Evolutionary conservation across 371 early-diverging fungal genomes (phyloP).

Genomic region (Capillidium heterosporum): DNA sequence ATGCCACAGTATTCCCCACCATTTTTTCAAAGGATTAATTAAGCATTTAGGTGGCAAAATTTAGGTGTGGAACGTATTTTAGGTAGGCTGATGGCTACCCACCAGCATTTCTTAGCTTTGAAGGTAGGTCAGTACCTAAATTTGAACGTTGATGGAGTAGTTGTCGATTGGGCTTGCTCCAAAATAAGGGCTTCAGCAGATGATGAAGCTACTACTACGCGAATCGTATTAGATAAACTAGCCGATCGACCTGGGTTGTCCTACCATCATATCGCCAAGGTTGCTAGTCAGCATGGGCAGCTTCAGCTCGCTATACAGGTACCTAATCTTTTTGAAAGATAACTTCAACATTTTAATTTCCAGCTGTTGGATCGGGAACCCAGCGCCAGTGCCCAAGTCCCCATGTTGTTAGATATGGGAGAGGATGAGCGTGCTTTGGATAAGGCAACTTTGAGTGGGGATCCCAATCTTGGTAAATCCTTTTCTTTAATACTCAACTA

Average conservation of each 20-base stretch:
- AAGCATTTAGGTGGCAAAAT: slow-evolving; percentile 36
- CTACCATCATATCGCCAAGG: slow-evolving; percentile 82
- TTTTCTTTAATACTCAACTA: neutral
- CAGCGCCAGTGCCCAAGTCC: slow-evolving; percentile 85
- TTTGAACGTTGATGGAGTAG: slow-evolving; percentile 55
- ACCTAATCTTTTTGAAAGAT: slow-evolving; percentile 3
- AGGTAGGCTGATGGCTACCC: slow-evolving; percentile 60
- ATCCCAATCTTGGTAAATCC: slow-evolving; percentile 67
- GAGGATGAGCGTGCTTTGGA: slow-evolving; percentile 71
- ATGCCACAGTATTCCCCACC: slow-evolving; percentile 47
- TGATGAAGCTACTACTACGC: slow-evolving; percentile 69
- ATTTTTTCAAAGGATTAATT: neutral
- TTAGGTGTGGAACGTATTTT: slow-evolving; percentile 61
- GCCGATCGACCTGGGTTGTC: slow-evolving; percentile 51
- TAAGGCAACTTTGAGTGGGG: slow-evolving; percentile 86
- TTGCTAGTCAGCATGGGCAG: slow-evolving; percentile 72
- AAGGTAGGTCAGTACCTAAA: slow-evolving; percentile 68
- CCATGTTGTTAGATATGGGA: slow-evolving; percentile 79
- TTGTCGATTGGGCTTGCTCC: slow-evolving; percentile 91
- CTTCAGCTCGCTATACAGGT: slow-evolving; percentile 74
- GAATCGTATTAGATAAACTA: slow-evolving; percentile 60
- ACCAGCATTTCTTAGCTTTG: slow-evolving; percentile 70
- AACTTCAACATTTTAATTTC: neutral
- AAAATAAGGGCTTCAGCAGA: slow-evolving; percentile 69
- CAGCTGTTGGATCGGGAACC: slow-evolving; percentile 82